Percentiles rank a stretch among this genome's conserved stretches.
These are phyloP conservation scores for Trichoderma arundinaceum DNA, from an alignment of 2,329 filamentous ascomycete genomes.

Conservation along the genomic window DNA sequence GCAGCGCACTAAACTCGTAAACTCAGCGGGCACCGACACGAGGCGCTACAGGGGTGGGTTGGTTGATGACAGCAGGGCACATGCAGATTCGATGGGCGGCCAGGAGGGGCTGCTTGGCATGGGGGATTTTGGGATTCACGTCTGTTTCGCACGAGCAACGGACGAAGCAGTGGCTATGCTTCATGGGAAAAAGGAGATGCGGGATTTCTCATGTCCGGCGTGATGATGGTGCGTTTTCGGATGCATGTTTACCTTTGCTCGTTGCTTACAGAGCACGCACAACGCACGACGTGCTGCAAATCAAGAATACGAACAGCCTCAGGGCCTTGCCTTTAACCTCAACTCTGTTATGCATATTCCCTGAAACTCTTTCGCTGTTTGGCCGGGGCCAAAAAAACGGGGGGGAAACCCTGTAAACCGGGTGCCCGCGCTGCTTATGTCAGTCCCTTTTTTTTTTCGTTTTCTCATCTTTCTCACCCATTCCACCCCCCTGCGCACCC, in stretches of 20 bases:
- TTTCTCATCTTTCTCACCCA: too few relatives aligned
- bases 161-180: background rate
- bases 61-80: conserved; percentile 13
- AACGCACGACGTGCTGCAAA: too few relatives aligned
- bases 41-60: background rate
- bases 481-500: background rate
- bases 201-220: too few relatives aligned
- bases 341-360: conserved; percentile 16
- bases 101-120: conserved; percentile 4
- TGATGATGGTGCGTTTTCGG: too few relatives aligned
- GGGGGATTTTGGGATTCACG: background rate
- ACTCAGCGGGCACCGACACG: background rate
- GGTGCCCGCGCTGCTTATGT: conserved; percentile 6
- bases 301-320: too few relatives aligned
- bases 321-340: background rate
- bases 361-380: background rate
- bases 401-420: background rate
- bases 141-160: conserved; percentile 1
- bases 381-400: too few relatives aligned
- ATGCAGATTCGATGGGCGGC: background rate
- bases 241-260: too few relatives aligned
- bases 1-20: conserved; percentile 16
- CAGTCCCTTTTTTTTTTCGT: background rate
- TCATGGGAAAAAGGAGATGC: too few relatives aligned
- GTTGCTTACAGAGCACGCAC: too few relatives aligned